Evolutionary conservation across 1,284 basidiomycete species (phyloP).

Genomic region (Pseudozyma hubeiensis): DNA sequence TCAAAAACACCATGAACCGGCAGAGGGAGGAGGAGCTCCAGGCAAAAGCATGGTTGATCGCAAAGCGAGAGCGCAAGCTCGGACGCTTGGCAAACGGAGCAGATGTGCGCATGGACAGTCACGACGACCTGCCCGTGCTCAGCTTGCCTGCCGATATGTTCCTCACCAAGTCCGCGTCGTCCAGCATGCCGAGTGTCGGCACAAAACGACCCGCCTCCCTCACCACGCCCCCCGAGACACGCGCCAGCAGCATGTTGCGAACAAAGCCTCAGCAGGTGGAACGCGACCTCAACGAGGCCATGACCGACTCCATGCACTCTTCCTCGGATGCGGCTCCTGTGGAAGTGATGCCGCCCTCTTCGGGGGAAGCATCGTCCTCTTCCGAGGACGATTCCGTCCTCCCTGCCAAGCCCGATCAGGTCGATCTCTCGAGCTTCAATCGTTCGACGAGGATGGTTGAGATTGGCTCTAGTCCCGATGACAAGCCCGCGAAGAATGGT

Average conservation of each 20-base stretch:
- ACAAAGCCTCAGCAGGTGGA: constrained; percentile 25
- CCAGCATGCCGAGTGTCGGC: constrained; percentile 8
- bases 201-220: constrained; percentile 46
- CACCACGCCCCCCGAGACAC: constrained; percentile 31
- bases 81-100: neutral
- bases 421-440: constrained; percentile 31
- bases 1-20: constrained; percentile 42
- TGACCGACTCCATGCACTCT: constrained; percentile 31
- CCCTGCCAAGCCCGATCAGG: constrained; percentile 15
- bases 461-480: constrained; percentile 3
- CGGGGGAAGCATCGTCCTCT: constrained; percentile 19
- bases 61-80: constrained; percentile 20
- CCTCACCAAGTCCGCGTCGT: neutral
- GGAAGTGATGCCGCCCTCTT: constrained; percentile 13
- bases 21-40: constrained; percentile 53
- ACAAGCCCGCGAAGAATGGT: neutral
- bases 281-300: constrained; percentile 34
- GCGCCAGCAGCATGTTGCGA: constrained; percentile 29
- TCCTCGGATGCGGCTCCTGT: constrained; percentile 8
- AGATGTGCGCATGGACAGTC: constrained; percentile 4
- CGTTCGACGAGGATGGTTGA: constrained; percentile 44
- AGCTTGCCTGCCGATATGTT: constrained; percentile 30
- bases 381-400: constrained; percentile 10
- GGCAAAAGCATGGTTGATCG: constrained; percentile 44
- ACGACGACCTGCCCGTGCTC: constrained; percentile 44